Percentiles rank a stretch among this genome's conserved stretches.
Conservation (phyloP, 192 early-diverging fungal species). For the Linnemannia schmuckeri region DNA sequence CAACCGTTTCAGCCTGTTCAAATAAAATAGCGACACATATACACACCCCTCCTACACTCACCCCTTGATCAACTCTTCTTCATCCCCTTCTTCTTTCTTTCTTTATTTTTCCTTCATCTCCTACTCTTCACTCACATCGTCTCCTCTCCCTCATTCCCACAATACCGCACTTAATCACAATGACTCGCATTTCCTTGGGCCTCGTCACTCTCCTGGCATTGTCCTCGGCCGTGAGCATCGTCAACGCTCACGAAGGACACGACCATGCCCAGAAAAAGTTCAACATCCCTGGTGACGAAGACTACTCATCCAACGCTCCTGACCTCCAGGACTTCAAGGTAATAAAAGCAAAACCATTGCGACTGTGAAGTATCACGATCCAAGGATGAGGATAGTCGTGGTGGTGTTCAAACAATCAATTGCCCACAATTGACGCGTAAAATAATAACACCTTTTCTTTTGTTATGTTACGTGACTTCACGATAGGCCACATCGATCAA, state of each 20-base stretch:
- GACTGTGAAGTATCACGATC: not conserved
- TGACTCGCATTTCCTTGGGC: slow-evolving; percentile 49
- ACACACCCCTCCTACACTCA: not conserved
- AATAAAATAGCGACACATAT: not conserved
- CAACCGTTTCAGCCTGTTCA: not conserved
- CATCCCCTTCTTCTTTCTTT: not conserved
- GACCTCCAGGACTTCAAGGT: slow-evolving; percentile 45
- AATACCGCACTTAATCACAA: slow-evolving; percentile 1
- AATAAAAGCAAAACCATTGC: not conserved
- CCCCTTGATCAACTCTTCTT: not conserved
- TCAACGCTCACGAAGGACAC: slow-evolving; percentile 52
- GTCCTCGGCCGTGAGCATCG: slow-evolving; percentile 53
- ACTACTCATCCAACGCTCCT: slow-evolving; percentile 1
- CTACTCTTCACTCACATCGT: not conserved
- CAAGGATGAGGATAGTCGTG: not conserved
- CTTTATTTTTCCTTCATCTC: slow-evolving; percentile 17
- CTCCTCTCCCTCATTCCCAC: not conserved
- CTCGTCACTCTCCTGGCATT: slow-evolving; percentile 46
- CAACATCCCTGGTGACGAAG: slow-evolving; percentile 44
- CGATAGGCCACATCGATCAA: slow-evolving; percentile 70
- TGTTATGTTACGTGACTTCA: slow-evolving; percentile 5
- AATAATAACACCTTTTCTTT: not conserved
- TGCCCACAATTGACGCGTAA: not conserved
- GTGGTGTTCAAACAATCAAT: not conserved
- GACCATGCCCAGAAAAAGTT: slow-evolving; percentile 36